Percentiles rank a stretch among this genome's conserved stretches.
Evolutionary conservation across 345 rosid species (phyloP).

Genomic region (Eucalyptus virginea): DNA sequence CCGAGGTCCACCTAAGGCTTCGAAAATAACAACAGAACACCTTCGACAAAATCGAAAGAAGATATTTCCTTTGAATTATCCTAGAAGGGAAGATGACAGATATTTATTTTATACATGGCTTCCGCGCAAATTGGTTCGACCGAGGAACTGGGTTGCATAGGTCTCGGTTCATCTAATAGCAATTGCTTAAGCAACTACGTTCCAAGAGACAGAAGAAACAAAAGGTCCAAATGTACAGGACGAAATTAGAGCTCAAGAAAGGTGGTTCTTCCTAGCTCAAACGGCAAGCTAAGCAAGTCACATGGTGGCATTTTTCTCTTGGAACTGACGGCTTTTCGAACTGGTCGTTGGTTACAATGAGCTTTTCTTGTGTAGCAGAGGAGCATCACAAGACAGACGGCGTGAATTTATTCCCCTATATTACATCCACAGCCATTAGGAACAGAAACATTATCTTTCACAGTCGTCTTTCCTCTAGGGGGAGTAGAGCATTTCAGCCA

Average conservation of each 20-base stretch:
- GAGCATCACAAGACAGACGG: neutral
- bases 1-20: neutral
- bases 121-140: neutral
- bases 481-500: neutral
- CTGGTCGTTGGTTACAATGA: slow-evolving; percentile 3
- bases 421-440: neutral
- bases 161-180: neutral
- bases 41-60: neutral
- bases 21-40: neutral
- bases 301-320: neutral
- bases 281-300: neutral
- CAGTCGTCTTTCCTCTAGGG: neutral
- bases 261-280: neutral
- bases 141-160: neutral
- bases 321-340: neutral
- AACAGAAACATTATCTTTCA: neutral
- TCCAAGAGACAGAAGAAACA: neutral
- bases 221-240: neutral
- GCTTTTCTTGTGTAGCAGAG: slow-evolving; percentile 13
- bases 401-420: neutral
- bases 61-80: neutral
- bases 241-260: neutral
- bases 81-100: neutral
- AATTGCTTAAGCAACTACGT: neutral
- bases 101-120: neutral